A percentile compares a stretch with the other conserved stretches of the same genome.
Evolutionary conservation across 495 filamentous ascomycete genomes (phyloP).

Genomic region (Lasiosphaeria hispida): DNA sequence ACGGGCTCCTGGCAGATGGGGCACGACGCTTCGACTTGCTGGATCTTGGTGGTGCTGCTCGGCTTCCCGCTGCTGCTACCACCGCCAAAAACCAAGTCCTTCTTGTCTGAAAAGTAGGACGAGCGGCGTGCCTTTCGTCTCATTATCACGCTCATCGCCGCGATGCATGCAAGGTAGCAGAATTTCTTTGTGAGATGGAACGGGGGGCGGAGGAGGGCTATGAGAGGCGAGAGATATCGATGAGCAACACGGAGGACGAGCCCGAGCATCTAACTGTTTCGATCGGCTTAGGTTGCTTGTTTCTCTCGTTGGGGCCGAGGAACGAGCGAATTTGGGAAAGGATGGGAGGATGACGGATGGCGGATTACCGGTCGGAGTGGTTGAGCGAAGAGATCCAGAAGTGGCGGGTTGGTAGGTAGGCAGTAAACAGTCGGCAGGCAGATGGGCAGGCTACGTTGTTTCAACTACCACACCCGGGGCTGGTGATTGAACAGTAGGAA

Average conservation of each 20-base stretch:
- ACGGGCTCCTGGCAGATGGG: conserved; percentile 46
- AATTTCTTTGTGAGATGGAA: not conserved
- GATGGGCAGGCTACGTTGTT: too few species aligned
- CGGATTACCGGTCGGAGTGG: too few species aligned
- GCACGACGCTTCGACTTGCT: conserved; percentile 32
- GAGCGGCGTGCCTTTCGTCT: conserved; percentile 8
- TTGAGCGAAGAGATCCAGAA: too few species aligned
- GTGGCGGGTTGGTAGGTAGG: too few species aligned
- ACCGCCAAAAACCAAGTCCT: not conserved
- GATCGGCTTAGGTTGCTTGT: too few species aligned
- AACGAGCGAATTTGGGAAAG: too few species aligned
- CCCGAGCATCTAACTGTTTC: too few species aligned
- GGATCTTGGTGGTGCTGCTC: conserved; percentile 4
- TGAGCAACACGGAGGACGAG: not conserved
- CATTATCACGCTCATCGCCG: conserved; percentile 10
- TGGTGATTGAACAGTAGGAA: too few species aligned
- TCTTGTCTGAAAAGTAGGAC: conserved; percentile 7
- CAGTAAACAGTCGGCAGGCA: too few species aligned
- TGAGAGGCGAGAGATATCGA: not conserved
- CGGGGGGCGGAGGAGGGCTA: not conserved
- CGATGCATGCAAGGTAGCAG: not conserved
- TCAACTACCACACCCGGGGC: too few species aligned
- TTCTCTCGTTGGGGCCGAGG: too few species aligned
- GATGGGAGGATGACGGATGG: too few species aligned
- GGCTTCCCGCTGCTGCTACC: conserved; percentile 13